phyloP scores from a whole-genome alignment of 768 basidiomycete genomes.

The Phlebiopsis gigantea region DNA sequence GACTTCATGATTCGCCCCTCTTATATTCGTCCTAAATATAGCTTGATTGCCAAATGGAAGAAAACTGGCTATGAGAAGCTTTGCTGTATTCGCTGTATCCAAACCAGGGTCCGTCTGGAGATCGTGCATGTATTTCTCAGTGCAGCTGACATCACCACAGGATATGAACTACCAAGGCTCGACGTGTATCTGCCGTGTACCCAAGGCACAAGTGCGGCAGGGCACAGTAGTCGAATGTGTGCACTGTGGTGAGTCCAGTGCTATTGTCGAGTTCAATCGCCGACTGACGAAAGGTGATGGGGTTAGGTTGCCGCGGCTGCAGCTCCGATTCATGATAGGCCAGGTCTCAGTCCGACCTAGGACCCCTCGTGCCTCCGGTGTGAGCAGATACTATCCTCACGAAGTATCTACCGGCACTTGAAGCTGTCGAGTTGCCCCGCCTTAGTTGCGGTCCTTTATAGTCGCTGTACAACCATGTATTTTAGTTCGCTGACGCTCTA shows the following conservation, averaged over 20 bases:
- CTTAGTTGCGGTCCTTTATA: no score
- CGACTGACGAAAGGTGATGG: background rate
- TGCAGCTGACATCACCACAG: conserved; percentile 31
- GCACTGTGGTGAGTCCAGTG: conserved; percentile 76
- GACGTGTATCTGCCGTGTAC: conserved; percentile 96
- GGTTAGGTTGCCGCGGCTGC: conserved; percentile 80
- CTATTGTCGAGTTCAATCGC: background rate
- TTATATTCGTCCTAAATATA: conserved; percentile 26
- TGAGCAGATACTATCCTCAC: no score
- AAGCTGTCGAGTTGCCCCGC: no score
- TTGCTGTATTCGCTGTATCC: conserved; percentile 95
- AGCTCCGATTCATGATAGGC: conserved; percentile 81
- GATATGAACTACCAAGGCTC: conserved; percentile 99
- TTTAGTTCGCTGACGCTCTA: background rate
- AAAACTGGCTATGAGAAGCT: conserved; percentile 98
- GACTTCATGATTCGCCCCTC: background rate
- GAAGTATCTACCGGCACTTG: no score
- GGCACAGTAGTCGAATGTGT: conserved; percentile 95
- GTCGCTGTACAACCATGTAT: background rate
- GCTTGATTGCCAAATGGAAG: conserved; percentile 99
- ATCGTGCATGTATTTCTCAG: background rate
- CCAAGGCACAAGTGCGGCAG: conserved; percentile 85
- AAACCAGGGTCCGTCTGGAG: conserved; percentile 61
- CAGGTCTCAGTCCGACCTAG: no score
- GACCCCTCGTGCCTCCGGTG: no score